phyloP scores from a whole-genome alignment of 2,329 filamentous ascomycete species.

The Clonostachys chloroleuca region DNA sequence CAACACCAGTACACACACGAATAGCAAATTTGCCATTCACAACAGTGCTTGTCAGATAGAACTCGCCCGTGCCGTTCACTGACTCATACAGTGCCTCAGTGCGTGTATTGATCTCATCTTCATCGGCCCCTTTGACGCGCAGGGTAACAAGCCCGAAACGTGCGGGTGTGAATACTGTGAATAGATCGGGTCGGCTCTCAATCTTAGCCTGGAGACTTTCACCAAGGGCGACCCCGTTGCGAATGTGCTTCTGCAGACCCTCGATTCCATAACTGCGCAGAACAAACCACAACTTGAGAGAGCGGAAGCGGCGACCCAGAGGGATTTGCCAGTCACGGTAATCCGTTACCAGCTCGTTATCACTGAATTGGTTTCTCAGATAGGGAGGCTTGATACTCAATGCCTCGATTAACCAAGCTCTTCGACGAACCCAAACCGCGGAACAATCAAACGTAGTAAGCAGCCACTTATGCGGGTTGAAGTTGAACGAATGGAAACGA shows the following conservation, averaged over 20 bases:
- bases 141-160: constrained; percentile 78
- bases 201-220: constrained; percentile 64
- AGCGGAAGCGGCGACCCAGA: constrained; percentile 81
- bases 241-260: constrained; percentile 71
- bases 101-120: constrained; percentile 56
- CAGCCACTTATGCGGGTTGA: constrained; percentile 98
- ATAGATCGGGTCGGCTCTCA: constrained; percentile 59
- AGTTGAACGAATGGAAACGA: constrained; percentile 81
- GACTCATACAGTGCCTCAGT: constrained; percentile 74
- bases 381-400: constrained; percentile 78
- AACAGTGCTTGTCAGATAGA: constrained; percentile 78
- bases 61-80: constrained; percentile 69
- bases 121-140: constrained; percentile 40
- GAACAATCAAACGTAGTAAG: constrained; percentile 89
- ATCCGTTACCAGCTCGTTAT: constrained; percentile 82
- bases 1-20: constrained; percentile 70
- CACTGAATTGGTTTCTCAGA: constrained; percentile 75
- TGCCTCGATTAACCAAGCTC: constrained; percentile 73
- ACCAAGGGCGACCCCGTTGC: constrained; percentile 64
- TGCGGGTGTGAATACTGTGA: constrained; percentile 70
- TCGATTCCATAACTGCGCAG: constrained; percentile 75
- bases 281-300: constrained; percentile 94
- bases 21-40: constrained; percentile 74
- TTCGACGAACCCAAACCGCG: constrained; percentile 73
- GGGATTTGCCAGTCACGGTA: constrained; percentile 98